Conservation (phyloP, 2,329 filamentous ascomycete genomes). For the Diaporthe sp. region DNA sequence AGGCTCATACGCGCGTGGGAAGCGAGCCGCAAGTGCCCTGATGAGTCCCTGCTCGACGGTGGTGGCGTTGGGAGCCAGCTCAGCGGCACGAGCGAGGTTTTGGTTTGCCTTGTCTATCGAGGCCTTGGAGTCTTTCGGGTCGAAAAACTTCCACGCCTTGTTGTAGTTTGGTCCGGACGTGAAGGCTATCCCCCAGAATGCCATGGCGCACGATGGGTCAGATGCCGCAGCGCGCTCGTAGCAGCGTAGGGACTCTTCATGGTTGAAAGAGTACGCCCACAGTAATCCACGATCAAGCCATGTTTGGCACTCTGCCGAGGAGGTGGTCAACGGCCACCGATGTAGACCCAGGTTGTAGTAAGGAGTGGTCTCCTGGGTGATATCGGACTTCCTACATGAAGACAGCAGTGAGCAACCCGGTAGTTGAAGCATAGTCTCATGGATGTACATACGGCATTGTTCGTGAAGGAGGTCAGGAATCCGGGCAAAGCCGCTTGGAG, state of each 20-base stretch:
- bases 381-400: not conserved
- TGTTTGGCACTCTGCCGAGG: not conserved
- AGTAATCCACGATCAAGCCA: slow-evolving; percentile 4
- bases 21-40: slow-evolving; percentile 9
- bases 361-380: not conserved
- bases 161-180: slow-evolving; percentile 5
- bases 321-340: not conserved
- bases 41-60: not conserved
- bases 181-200: slow-evolving; percentile 3
- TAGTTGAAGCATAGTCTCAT: not conserved
- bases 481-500: too few relatives aligned
- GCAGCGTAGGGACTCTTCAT: not conserved
- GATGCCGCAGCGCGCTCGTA: not conserved
- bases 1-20: not conserved
- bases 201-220: not conserved
- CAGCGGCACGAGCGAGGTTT: not conserved
- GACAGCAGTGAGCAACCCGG: not conserved
- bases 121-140: not conserved
- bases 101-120: slow-evolving; percentile 4
- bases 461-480: not conserved
- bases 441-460: not conserved
- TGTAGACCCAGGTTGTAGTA: not conserved
- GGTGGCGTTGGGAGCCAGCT: not conserved
- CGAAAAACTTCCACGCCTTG: slow-evolving; percentile 9
- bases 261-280: not conserved